Evolutionary conservation across 371 early-diverging fungal species (phyloP).

Genomic region (Aphelidium insulamus): DNA sequence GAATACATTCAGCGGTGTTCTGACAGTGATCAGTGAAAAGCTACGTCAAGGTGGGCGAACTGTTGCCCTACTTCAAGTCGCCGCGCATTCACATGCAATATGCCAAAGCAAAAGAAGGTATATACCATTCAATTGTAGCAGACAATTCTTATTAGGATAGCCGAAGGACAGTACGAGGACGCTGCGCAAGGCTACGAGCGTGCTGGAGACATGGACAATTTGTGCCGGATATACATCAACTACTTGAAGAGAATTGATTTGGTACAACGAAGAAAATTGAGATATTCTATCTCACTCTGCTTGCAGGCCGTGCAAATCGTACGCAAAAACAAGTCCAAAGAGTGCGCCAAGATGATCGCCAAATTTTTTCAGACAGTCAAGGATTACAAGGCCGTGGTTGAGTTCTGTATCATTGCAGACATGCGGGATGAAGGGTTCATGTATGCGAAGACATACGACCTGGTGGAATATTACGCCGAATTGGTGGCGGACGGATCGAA

Average conservation of each 20-base stretch:
- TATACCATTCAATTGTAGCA: too few relatives aligned
- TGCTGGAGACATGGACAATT: conserved; percentile 15
- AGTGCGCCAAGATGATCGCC: conserved; percentile 17
- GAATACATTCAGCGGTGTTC: too few relatives aligned
- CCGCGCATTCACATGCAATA: too few relatives aligned
- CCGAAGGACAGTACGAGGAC: conserved; percentile 11
- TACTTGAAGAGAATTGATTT: conserved; percentile 16
- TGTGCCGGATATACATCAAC: conserved; percentile 14
- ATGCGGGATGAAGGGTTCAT: conserved; percentile 22
- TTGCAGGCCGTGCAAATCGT: conserved; percentile 20
- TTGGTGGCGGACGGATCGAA: conserved; percentile 14
- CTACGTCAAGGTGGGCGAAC: too few relatives aligned
- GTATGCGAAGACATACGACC: conserved; percentile 19
- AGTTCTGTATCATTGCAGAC: conserved; percentile 24
- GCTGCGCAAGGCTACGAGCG: conserved; percentile 20
- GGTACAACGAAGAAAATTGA: too few relatives aligned
- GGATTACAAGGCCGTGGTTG: conserved; percentile 19
- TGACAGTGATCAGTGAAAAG: too few relatives aligned
- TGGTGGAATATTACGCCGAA: conserved; percentile 19
- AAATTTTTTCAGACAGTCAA: conserved; percentile 13
- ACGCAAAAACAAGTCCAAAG: conserved; percentile 16
- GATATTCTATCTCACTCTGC: too few relatives aligned
- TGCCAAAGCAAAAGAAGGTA: too few relatives aligned
- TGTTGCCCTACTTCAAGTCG: too few relatives aligned
- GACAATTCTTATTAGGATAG: too few relatives aligned